phyloP scores from a whole-genome alignment of 1,284 basidiomycete genomes.

The Cryptococcus sp. region DNA sequence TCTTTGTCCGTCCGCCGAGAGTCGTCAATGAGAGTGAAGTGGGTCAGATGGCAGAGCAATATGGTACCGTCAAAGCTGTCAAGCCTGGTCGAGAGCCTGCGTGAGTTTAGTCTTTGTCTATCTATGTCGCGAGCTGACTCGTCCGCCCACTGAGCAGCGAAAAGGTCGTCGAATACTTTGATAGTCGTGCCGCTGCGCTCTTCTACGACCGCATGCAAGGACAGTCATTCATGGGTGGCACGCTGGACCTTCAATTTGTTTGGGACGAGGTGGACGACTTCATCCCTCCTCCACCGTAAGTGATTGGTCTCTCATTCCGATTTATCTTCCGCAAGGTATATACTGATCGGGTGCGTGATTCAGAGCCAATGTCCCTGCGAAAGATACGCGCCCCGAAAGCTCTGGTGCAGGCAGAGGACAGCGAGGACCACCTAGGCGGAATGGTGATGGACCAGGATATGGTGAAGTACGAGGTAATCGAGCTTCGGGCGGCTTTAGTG shows the following conservation, averaged over 20 bases:
- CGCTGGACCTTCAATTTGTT: conserved; percentile 82
- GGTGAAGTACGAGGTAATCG: conserved; percentile 17
- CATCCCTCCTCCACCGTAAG: conserved; percentile 38
- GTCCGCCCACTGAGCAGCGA: conserved; percentile 57
- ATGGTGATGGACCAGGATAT: conserved; percentile 24
- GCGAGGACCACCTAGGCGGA: conserved; percentile 3
- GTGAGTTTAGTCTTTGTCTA: conserved; percentile 55
- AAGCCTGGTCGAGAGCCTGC: conserved; percentile 66
- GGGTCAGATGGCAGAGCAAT: conserved; percentile 75
- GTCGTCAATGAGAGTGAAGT: conserved; percentile 80
- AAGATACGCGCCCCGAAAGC: not conserved
- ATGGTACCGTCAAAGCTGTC: conserved; percentile 85
- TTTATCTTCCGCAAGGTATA: not conserved
- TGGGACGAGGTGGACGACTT: conserved; percentile 68
- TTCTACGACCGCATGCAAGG: conserved; percentile 78
- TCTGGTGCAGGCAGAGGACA: not conserved
- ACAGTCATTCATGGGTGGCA: conserved; percentile 76
- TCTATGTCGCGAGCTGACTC: not conserved
- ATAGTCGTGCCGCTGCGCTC: conserved; percentile 75
- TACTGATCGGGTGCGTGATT: not conserved
- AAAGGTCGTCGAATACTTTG: conserved; percentile 84
- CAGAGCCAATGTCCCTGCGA: too few relatives aligned
- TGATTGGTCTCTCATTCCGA: not conserved
- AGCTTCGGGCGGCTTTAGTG: not conserved
- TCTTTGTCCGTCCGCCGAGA: conserved; percentile 67